Evolutionary conservation across 2,329 filamentous ascomycete species (phyloP).

Genomic region (Talaromyces sp.): DNA sequence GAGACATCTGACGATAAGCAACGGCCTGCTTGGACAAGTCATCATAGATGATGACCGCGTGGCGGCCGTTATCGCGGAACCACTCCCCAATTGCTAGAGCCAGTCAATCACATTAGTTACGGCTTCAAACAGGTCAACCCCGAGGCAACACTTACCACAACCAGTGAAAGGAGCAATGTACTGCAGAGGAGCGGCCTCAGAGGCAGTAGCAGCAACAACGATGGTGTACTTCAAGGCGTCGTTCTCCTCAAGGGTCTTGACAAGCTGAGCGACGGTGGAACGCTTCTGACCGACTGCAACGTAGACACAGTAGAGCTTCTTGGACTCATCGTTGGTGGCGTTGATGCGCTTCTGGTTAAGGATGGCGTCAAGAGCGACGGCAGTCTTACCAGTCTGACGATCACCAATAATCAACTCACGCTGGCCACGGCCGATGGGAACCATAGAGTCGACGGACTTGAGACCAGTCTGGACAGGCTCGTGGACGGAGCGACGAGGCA

Average conservation of each 20-base stretch:
- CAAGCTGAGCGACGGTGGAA: conserved; percentile 97
- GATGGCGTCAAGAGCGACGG: conserved; percentile 95
- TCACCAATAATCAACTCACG: conserved; percentile 99
- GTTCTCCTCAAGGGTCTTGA: conserved; percentile 99
- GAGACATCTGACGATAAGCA: conserved; percentile 97
- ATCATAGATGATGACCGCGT: conserved; percentile 88
- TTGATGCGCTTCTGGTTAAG: conserved; percentile 99
- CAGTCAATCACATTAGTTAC: neutral
- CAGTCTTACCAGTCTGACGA: conserved; percentile 99
- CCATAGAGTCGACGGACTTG: conserved; percentile 99
- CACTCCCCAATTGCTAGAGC: conserved; percentile 66
- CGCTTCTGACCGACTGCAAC: conserved; percentile 99
- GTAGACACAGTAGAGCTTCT: conserved; percentile 99
- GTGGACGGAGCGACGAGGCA: conserved; percentile 95
- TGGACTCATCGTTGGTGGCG: conserved; percentile 75
- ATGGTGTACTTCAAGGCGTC: conserved; percentile 98
- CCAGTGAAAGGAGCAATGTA: conserved; percentile 93
- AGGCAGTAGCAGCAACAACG: conserved; percentile 92
- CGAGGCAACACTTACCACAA: conserved; percentile 52
- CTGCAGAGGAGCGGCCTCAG: conserved; percentile 92
- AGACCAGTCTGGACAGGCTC: conserved; percentile 99
- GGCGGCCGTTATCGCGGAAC: conserved; percentile 82
- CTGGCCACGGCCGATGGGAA: conserved; percentile 99
- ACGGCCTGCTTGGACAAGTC: conserved; percentile 98
- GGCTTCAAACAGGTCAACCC: neutral